Base-by-base conservation (phyloP, 495 filamentous ascomycete species). In the Podospora didyma region DNA sequence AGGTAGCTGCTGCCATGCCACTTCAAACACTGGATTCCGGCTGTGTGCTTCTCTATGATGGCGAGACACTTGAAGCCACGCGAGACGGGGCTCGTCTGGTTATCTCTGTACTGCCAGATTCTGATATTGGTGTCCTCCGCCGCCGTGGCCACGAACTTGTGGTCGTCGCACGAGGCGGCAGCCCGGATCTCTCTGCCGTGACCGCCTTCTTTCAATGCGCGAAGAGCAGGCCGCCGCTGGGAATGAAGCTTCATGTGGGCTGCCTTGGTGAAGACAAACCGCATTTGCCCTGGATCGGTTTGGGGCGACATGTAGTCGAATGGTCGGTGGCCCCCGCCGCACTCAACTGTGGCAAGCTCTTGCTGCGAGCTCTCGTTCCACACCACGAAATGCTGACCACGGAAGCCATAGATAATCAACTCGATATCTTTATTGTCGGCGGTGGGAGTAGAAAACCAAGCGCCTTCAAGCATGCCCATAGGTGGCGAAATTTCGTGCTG, bases 121-220 rank as follows among this genome's bases (percentile, higher is more conserved):
- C 89, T 82, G 56, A 97, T 87, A 0, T 81, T 75, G 0, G 95
- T 97, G 62, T 97, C 94, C 70, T 97, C 94, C 0, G 90, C 87
- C 0, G 89, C 94, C 0, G 93, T 97, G 1, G 89, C 92, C 39
- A 96, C 69, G 17, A 86, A 71, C 7, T 59, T 59, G 28, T 60
- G 44, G 39, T 68, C 47, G 59, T 62, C 24, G 65, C 69, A 79
- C 7, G 85, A 65, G n/a, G 89, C 84, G 57, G 86, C 73, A 1
- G 86, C 77, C 69, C 93, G 93, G 59, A 97, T 88, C 74, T 99
- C 94, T 34, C 94, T 72, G 0, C 94, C 94, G 69, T 99, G 94
- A 1, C 82, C 82, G 0, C 94, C 94, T 0, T 64, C 51, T 24
- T 84, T 83, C 1, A 96, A 62, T 0, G 83, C 69, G 22, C 71